Evolutionary conservation across 495 filamentous ascomycete species (phyloP), one percentile per base, ranked within the genome.

Genomic region (Daldinia grandis): DNA sequence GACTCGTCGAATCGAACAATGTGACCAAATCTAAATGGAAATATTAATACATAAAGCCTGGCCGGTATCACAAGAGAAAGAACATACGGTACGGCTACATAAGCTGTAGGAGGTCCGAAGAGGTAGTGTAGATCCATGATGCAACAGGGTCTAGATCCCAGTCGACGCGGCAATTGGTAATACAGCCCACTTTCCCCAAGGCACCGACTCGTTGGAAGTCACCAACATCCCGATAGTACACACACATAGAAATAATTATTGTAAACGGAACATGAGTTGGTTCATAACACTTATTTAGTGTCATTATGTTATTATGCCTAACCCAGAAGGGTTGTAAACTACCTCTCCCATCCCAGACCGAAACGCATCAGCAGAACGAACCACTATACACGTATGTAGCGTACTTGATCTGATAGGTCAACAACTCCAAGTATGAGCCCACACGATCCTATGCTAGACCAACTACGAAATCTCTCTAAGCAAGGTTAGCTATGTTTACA

Each of bases 161-260:
- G 27, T 55, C 30, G 47, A 54, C 50, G 33, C 54, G 40, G 40
- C 65, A 37, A 57, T 60, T 62, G 21, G 47, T 60, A 28, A 37
- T 24, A 59, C 40, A 51, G 3, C 50, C 70, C 70, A 62, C 64
- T 68, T 72, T 73, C 70, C 70, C 70, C 70, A 73, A 15, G 37
- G 5, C 27, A 17, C 63, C 64, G 69, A 68, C 28, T 35, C 19
- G 21, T 50, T 61, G 15, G 27, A 35, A 35, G 31, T 35, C 0
- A 35, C 31, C 14, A 33, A 33, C 31, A 33, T 33, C 8, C 9
- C 0, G 31, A 33, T 33, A 33, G 31, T 33, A 35, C 3, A 10
- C 31, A 12, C 31, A 35, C 31, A 3, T 14, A 35, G 10, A 35
- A 10, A 35, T 12, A 14, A 3, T 35, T 35, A 28, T 28, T n/a